A percentile compares a stretch with the other conserved stretches of the same genome.
These are phyloP conservation scores for Teratosphaeria zuluensis DNA, from an alignment of 2,329 filamentous ascomycete species.

Conservation along the genomic window DNA sequence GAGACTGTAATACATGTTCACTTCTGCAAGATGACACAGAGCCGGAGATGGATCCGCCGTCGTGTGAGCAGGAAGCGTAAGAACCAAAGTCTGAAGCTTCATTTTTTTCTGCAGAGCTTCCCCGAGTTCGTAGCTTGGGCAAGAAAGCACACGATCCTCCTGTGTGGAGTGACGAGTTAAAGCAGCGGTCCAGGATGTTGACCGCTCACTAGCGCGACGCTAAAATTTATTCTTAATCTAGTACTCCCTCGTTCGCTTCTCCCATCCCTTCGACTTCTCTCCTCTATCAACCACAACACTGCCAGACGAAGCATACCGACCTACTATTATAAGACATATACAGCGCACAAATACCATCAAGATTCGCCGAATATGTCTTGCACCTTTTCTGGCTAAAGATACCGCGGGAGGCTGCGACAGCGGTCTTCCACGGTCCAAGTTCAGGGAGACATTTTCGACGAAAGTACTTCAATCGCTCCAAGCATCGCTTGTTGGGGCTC, in stretches of 20 bases:
- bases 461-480: conserved; percentile 10
- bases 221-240: neutral
- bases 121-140: too few species aligned
- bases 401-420: conserved; percentile 22
- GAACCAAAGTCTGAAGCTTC: neutral
- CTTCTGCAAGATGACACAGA: neutral
- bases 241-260: neutral
- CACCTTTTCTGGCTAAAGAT: conserved; percentile 26
- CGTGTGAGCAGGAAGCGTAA: neutral
- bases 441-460: conserved; percentile 24
- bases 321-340: neutral
- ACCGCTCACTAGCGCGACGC: neutral
- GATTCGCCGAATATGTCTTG: conserved; percentile 27
- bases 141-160: neutral
- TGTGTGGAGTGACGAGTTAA: neutral
- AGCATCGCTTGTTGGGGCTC: conserved; percentile 12
- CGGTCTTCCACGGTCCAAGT: conserved; percentile 23
- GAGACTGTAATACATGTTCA: neutral
- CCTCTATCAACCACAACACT: neutral
- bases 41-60: neutral
- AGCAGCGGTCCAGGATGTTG: neutral
- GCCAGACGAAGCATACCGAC: neutral
- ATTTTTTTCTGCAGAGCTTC: neutral
- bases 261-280: neutral
- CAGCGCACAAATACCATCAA: conserved; percentile 10